Base-by-base conservation (phyloP, 345 rosid genomes). In the Isatis tinctoria region DNA sequence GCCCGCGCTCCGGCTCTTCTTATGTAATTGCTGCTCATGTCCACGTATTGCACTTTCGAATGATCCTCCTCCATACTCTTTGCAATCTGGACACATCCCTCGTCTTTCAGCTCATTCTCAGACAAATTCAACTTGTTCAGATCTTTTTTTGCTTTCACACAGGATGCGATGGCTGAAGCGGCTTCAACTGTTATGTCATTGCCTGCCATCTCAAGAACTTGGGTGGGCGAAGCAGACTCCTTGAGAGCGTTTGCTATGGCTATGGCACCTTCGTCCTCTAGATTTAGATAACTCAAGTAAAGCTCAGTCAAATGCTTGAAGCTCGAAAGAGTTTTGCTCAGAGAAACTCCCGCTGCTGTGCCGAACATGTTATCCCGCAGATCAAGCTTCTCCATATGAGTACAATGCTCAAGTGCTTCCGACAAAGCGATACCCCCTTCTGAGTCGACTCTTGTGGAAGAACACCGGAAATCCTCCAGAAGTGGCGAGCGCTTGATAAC, bases 321-420 rank as follows among this genome's bases (percentile, higher is more conserved):
- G 78, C 82, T 85, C 40, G 87, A 76, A 73, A 94, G 81, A 69
- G 92, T 86, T 80, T 82, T 89, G 77, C 96, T 83, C 47, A 88
- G 81, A 71, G 95, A 82, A 77, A 88, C 61, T 72, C 96, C 98
- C 35, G 88, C 87, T 60, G 86, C 91, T 24, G 81, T 80, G 62
- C 91, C 95, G 74, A 94, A 94, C 91, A 94, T 86, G 63, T 91
- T 94, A 83, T 94, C 97, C 49, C 88, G 87, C 71, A 94, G 72
- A 81, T 94, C 98, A 59, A 91, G 97, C 78, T 83, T 94, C 84
- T 82, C 85, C 81, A 94, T 47, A 56, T 49, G 81, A 65, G 82
- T 69, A 69, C 96, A 91, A 59, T 76, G 76, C 72, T 81, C 83
- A 12, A 94, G 95, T 51, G 98, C 91, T 70, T 87, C 79, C 6